phyloP scores from a whole-genome alignment of 129 eudicot genomes.

The Lonicera japonica region DNA sequence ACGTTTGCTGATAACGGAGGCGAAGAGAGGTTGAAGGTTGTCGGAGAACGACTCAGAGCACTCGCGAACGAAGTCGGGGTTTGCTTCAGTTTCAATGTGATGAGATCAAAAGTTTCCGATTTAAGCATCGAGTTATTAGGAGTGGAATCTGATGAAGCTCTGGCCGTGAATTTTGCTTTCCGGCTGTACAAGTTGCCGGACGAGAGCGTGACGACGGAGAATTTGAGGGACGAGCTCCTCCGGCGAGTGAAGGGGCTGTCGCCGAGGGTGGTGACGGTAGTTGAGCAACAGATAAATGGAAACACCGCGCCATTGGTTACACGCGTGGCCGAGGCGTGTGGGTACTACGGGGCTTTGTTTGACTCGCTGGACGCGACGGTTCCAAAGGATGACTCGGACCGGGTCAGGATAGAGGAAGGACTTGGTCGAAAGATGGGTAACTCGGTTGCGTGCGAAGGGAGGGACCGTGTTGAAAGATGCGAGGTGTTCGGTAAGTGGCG shows the following conservation, averaged over 20 bases:
- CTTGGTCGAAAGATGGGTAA: slow-evolving; percentile 71
- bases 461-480: slow-evolving; percentile 90
- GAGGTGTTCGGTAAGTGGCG: slow-evolving; percentile 98
- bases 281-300: slow-evolving; percentile 72
- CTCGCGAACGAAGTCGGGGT: slow-evolving; percentile 46
- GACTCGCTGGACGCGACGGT: slow-evolving; percentile 67
- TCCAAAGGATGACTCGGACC: slow-evolving; percentile 40
- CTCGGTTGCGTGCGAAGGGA: slow-evolving; percentile 95
- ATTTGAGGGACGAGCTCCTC: slow-evolving; percentile 68
- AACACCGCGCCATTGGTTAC: slow-evolving; percentile 68
- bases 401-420: slow-evolving; percentile 73
- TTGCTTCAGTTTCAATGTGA: slow-evolving; percentile 30
- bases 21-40: slow-evolving; percentile 36
- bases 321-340: slow-evolving; percentile 61
- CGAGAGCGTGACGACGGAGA: slow-evolving; percentile 91
- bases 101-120: slow-evolving; percentile 29
- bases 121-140: slow-evolving; percentile 36
- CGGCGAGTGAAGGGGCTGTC: slow-evolving; percentile 67
- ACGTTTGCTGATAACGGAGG: slow-evolving; percentile 37
- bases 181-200: slow-evolving; percentile 63
- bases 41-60: slow-evolving; percentile 38
- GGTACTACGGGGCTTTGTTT: slow-evolving; percentile 53
- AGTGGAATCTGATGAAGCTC: slow-evolving; percentile 37
- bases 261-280: slow-evolving; percentile 67
- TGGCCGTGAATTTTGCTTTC: slow-evolving; percentile 81